These are phyloP conservation scores for Hygrophoropsis aurantiaca DNA, from an alignment of 768 basidiomycete species.

Conservation along the genomic window DNA sequence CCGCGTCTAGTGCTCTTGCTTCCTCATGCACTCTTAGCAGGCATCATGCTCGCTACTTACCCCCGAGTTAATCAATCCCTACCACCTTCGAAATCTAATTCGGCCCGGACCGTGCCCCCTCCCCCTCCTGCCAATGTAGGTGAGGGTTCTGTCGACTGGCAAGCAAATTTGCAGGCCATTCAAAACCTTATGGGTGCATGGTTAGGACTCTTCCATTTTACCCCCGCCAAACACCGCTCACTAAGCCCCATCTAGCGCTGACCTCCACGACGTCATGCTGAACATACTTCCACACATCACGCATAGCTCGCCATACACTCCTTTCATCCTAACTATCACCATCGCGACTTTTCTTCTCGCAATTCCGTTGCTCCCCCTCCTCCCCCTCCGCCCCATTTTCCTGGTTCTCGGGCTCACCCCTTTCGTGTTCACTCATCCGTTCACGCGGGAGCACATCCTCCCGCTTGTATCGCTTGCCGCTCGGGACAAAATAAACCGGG, in stretches of 20 bases:
- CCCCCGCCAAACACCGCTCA: not conserved
- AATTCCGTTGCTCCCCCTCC: conserved; percentile 42
- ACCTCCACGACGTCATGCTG: conserved; percentile 52
- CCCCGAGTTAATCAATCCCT: conserved; percentile 38
- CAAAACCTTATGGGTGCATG: conserved; percentile 88
- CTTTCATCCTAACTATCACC: conserved; percentile 47
- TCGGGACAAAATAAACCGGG: conserved; percentile 8
- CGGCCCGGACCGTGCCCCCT: conserved; percentile 21
- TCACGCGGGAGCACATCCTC: conserved; percentile 26
- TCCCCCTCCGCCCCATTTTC: conserved; percentile 48
- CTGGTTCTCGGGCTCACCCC: conserved; percentile 52
- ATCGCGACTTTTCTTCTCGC: conserved; percentile 43
- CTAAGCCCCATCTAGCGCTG: conserved; percentile 46
- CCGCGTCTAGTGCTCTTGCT: conserved; percentile 70
- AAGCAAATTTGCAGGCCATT: conserved; percentile 84
- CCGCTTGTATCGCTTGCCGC: conserved; percentile 23
- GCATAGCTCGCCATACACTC: conserved; percentile 52
- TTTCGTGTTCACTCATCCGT: conserved; percentile 54
- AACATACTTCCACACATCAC: conserved; percentile 53
- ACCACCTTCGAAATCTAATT: conserved; percentile 12
- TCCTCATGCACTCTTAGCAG: conserved; percentile 62
- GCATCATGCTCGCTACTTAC: conserved; percentile 66
- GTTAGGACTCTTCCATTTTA: conserved; percentile 47
- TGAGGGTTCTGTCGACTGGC: conserved; percentile 78
- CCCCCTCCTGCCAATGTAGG: conserved; percentile 37